Conservation (phyloP, 106 monocot species). For the Amphibolis antarctica region DNA sequence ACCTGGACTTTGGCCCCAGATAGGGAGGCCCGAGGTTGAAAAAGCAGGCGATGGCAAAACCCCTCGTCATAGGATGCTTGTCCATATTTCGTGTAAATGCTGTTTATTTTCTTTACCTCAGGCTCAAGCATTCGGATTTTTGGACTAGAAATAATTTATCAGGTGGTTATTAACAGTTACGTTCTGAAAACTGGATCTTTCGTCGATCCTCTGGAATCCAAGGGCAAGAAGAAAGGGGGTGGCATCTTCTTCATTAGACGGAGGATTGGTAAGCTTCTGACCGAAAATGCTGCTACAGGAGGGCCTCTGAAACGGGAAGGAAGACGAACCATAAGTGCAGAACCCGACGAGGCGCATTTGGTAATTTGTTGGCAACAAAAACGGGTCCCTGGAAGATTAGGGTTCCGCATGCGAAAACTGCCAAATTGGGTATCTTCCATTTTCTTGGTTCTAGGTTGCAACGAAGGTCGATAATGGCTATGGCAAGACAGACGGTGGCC, state of each 20-base stretch:
- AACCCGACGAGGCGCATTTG: too few species aligned
- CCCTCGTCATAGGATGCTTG: not conserved
- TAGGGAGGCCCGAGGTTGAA: conserved; percentile 6
- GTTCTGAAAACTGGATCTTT: not conserved
- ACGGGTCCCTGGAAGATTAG: not conserved
- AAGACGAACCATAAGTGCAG: too few species aligned
- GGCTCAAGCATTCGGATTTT: not conserved
- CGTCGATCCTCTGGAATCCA: not conserved
- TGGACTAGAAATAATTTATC: not conserved
- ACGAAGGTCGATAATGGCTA: not conserved
- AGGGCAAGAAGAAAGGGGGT: not conserved
- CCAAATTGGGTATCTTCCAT: not conserved
- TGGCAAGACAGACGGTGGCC: not conserved
- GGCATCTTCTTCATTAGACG: not conserved
- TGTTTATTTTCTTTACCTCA: not conserved
- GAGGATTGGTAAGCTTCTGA: not conserved
- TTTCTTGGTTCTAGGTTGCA: not conserved
- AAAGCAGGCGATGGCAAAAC: not conserved
- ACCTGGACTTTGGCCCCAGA: conserved; percentile 41
- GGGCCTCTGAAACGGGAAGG: too few species aligned
- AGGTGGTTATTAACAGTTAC: not conserved
- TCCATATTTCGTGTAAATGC: not conserved
- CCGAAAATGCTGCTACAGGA: too few species aligned
- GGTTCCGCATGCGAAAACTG: not conserved
- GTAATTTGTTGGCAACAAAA: not conserved